Percentiles rank a stretch among this genome's conserved stretches.
phyloP scores from a whole-genome alignment of 2,329 filamentous ascomycete genomes.

The Fusarium paranaense region DNA sequence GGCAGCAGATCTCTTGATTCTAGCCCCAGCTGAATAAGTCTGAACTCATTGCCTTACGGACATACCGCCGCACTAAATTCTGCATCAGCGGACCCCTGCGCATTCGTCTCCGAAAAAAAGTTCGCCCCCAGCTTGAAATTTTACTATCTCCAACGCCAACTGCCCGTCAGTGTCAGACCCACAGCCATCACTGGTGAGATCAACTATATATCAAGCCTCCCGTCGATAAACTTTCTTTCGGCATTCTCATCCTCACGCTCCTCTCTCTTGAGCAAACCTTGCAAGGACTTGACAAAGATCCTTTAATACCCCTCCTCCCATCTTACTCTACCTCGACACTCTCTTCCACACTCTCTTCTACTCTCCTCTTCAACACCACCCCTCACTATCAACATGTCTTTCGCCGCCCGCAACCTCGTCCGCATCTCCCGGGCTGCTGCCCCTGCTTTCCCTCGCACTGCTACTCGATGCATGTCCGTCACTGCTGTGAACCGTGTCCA shows the following conservation, averaged over 20 bases:
- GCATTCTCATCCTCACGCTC: constrained; percentile 14
- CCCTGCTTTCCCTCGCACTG: constrained; percentile 40
- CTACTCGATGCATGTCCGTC: constrained; percentile 50
- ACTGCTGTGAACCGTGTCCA: constrained; percentile 48
- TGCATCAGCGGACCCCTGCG: constrained; percentile 42
- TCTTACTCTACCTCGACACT: background rate
- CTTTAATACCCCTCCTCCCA: constrained; percentile 20
- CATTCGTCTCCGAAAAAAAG: constrained; percentile 22
- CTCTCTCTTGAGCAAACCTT: constrained; percentile 17
- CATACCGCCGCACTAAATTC: constrained; percentile 47
- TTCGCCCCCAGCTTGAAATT: constrained; percentile 32
- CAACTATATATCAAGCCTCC: constrained; percentile 42
- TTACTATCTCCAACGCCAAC: constrained; percentile 21
- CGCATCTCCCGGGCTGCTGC: constrained; percentile 49
- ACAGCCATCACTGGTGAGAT: constrained; percentile 14
- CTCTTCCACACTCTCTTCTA: constrained; percentile 7
- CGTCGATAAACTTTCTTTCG: constrained; percentile 21
- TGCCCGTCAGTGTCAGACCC: constrained; percentile 33
- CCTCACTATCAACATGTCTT: constrained; percentile 48
- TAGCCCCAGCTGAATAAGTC: constrained; percentile 37
- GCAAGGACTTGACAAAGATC: background rate
- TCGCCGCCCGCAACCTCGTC: constrained; percentile 50
- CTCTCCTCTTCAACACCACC: constrained; percentile 1
- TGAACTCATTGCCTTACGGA: constrained; percentile 42
- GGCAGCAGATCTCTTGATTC: constrained; percentile 29